Conservation (phyloP, 176 grass and related monocot genomes). For the Oryza glaberrima region DNA sequence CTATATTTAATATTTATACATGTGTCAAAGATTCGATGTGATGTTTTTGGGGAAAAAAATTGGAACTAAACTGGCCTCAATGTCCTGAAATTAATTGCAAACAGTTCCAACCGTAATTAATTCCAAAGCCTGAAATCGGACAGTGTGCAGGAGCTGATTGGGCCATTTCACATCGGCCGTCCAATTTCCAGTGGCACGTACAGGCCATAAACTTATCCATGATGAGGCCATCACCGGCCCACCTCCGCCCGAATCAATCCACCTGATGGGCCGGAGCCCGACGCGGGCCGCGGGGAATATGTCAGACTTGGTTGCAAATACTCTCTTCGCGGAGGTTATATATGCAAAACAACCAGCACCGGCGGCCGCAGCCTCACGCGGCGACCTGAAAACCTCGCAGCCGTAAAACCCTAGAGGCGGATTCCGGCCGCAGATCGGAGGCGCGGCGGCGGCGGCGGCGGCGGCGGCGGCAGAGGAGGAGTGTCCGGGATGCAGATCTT, state of each 20-base stretch:
- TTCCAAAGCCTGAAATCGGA: no score
- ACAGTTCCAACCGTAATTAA: no score
- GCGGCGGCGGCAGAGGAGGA: neutral
- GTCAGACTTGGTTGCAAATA: constrained; percentile 3
- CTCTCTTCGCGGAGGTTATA: neutral
- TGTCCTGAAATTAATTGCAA: no score
- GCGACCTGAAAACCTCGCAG: neutral
- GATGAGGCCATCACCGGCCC: neutral
- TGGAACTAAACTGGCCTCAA: no score
- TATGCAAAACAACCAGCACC: constrained; percentile 14
- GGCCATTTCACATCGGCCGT: no score
- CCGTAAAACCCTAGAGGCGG: constrained; percentile 39
- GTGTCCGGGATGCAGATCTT: constrained; percentile 55
- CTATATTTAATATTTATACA: no score
- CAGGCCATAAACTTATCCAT: no score
- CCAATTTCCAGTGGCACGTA: neutral
- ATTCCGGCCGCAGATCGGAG: neutral
- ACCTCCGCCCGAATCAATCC: neutral
- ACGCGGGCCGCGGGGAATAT: no score
- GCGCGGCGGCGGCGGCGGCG: neutral
- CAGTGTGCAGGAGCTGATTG: no score
- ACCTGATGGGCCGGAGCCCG: neutral
- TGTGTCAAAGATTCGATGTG: no score
- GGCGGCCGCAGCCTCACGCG: neutral
- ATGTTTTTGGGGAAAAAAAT: no score